Evolutionary conservation across 805 yeast species (phyloP).

Genomic region (Pichia deserticola): DNA sequence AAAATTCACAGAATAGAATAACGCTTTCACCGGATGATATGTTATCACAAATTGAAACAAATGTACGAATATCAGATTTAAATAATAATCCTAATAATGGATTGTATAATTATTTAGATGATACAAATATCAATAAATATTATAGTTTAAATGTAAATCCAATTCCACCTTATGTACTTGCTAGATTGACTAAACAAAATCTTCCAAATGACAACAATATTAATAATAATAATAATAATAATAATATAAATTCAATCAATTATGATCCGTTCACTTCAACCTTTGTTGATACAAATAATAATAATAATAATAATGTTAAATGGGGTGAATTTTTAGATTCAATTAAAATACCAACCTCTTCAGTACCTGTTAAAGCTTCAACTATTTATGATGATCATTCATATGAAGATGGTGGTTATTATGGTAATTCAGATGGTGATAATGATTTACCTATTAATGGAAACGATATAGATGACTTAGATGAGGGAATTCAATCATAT

Average conservation of each 20-base stretch:
- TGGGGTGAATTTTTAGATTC: constrained; percentile 17
- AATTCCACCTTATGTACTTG: constrained; percentile 15
- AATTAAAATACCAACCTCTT: constrained; percentile 7
- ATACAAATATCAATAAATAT: background rate
- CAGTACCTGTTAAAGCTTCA: background rate
- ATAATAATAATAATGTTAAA: constrained; percentile 4
- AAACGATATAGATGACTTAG: background rate
- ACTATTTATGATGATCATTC: background rate
- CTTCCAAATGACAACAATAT: background rate
- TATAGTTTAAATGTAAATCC: constrained; percentile 8
- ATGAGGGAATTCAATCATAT: background rate
- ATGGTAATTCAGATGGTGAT: no score
- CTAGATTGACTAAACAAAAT: constrained; percentile 5
- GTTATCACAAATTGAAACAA: background rate
- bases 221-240: background rate
- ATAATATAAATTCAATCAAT: background rate
- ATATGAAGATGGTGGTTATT: background rate
- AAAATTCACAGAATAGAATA: background rate
- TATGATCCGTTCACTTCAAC: constrained; percentile 16
- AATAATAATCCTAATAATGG: background rate
- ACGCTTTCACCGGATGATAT: background rate
- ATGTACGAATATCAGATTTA: background rate
- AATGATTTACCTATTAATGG: background rate
- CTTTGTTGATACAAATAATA: constrained; percentile 7
- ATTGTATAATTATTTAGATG: background rate